Evolutionary conservation across 257 asterid genomes (phyloP).

Genomic region (Nicotiana knightiana): DNA sequence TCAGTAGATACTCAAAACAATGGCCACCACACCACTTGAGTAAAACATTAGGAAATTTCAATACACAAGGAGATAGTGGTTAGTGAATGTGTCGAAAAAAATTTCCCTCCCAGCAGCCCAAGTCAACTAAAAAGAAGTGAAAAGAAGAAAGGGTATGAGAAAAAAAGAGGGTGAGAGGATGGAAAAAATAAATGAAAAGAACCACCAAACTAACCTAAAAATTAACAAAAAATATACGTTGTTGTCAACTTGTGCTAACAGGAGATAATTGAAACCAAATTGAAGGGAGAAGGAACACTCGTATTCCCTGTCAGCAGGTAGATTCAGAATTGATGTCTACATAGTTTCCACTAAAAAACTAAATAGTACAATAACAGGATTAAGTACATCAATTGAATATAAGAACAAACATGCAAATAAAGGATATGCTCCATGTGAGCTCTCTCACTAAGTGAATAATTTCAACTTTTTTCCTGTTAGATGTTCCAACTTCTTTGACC

Average conservation of each 20-base stretch:
- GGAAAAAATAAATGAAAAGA: not conserved
- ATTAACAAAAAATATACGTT: not conserved
- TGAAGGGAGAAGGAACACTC: not conserved
- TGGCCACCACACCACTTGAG: not conserved
- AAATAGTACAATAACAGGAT: not conserved
- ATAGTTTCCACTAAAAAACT: not conserved
- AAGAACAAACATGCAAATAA: not conserved
- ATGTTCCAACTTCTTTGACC: not conserved
- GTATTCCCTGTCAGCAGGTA: not conserved
- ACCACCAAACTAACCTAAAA: not conserved
- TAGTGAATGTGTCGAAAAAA: not conserved
- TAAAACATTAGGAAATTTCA: not conserved
- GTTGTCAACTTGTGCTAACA: not conserved
- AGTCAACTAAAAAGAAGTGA: not conserved
- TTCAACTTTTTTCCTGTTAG: not conserved
- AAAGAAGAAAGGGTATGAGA: not conserved
- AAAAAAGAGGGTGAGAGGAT: not conserved
- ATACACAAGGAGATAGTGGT: not conserved
- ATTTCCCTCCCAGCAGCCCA: not conserved
- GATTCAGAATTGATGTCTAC: not conserved
- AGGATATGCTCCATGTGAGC: not conserved
- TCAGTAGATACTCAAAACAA: not conserved
- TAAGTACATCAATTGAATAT: not conserved
- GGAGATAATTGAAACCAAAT: not conserved
- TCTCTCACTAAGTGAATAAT: not conserved